A percentile compares a stretch with the other conserved stretches of the same genome.
These are phyloP conservation scores for Ramaria sp. DNA, from an alignment of 768 basidiomycete genomes.

Conservation along the genomic window DNA sequence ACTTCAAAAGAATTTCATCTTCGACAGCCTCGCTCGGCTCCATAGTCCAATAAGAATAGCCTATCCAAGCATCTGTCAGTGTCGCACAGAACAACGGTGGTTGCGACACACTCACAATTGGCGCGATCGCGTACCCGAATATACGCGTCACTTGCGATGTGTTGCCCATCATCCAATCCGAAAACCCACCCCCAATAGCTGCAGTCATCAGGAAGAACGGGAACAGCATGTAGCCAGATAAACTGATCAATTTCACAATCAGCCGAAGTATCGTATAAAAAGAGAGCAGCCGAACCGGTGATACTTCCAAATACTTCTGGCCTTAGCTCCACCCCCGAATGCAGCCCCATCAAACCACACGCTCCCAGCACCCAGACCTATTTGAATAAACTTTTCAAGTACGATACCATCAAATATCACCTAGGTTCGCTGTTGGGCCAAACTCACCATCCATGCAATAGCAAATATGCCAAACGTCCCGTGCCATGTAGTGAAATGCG, in stretches of 20 bases:
- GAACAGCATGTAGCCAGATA: slow-evolving; percentile 68
- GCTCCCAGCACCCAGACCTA: slow-evolving; percentile 56
- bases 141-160: slow-evolving; percentile 30
- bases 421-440: not conserved
- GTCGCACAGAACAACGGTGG: not conserved
- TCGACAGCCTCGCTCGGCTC: slow-evolving; percentile 36
- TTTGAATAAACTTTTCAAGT: slow-evolving; percentile 32
- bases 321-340: slow-evolving; percentile 63
- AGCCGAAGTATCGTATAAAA: not conserved
- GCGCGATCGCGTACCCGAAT: slow-evolving; percentile 46
- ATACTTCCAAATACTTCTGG: slow-evolving; percentile 76
- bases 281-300: slow-evolving; percentile 42
- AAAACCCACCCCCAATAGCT: slow-evolving; percentile 63
- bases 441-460: slow-evolving; percentile 41
- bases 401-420: not conserved
- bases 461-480: slow-evolving; percentile 58
- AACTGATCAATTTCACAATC: slow-evolving; percentile 24
- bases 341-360: slow-evolving; percentile 64
- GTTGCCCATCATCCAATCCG: slow-evolving; percentile 40
- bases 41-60: slow-evolving; percentile 3
- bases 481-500: slow-evolving; percentile 71
- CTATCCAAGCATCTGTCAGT: not conserved
- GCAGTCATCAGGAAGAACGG: slow-evolving; percentile 49
- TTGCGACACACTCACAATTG: slow-evolving; percentile 20
- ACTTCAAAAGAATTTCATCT: slow-evolving; percentile 47